A percentile compares a stretch with the other conserved stretches of the same genome.
Evolutionary conservation across 257 asterid species (phyloP).

Genomic region (Solanum habrochaites): DNA sequence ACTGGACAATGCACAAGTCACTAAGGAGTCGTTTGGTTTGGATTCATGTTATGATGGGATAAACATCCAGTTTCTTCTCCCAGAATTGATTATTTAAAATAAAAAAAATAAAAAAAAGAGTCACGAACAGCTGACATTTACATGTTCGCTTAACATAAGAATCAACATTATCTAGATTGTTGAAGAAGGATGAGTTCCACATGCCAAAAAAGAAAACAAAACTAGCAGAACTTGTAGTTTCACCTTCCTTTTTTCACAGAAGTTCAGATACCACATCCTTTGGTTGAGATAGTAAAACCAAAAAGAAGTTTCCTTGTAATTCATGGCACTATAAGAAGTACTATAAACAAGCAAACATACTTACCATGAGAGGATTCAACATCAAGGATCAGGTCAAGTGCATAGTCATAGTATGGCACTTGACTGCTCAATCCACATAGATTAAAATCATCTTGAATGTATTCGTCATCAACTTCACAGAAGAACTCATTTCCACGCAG

Average conservation of each 20-base stretch:
- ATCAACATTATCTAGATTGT: not conserved
- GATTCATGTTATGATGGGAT: too few species aligned
- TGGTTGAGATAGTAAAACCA: not conserved
- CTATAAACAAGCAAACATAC: slow-evolving; percentile 7
- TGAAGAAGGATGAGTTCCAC: not conserved
- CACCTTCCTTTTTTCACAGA: not conserved
- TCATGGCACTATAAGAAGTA: not conserved
- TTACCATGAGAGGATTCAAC: slow-evolving; percentile 94
- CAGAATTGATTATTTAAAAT: not conserved
- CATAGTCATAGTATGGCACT: slow-evolving; percentile 94
- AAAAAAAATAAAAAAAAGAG: not conserved
- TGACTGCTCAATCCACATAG: slow-evolving; percentile 95
- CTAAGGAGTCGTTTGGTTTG: not conserved
- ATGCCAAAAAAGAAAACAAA: not conserved
- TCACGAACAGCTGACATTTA: not conserved
- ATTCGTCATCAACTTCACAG: slow-evolving; percentile 96
- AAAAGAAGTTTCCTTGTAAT: not conserved
- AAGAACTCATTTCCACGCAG: slow-evolving; percentile 97
- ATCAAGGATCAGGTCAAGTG: slow-evolving; percentile 88
- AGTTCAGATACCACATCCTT: not conserved
- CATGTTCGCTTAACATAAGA: not conserved
- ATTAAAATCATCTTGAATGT: slow-evolving; percentile 93
- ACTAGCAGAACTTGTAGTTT: not conserved
- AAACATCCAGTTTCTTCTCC: not conserved
- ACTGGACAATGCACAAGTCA: not conserved